Percentiles rank a stretch among this genome's conserved stretches.
Evolutionary conservation across 352 stramenopile genomes (phyloP).

Genomic region (Pilasporangium apinafurcum): DNA sequence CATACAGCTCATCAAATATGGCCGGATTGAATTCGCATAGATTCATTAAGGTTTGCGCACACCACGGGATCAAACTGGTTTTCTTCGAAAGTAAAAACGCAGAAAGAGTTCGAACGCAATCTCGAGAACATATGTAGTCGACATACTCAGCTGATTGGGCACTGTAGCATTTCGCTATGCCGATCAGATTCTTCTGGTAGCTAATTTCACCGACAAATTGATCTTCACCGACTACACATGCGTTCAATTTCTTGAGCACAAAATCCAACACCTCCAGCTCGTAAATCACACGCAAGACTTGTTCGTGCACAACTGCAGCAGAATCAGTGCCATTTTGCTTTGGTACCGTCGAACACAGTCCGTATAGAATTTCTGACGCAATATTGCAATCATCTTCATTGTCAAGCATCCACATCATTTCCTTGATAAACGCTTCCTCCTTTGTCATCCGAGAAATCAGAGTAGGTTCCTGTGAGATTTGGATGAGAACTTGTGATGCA

Average conservation of each 20-base stretch:
- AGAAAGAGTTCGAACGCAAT: conserved; percentile 43
- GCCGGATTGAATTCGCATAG: conserved; percentile 64
- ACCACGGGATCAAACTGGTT: conserved; percentile 51
- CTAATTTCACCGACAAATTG: conserved; percentile 75
- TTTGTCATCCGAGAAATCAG: conserved; percentile 44
- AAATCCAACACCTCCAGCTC: conserved; percentile 59
- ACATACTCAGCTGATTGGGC: conserved; percentile 43
- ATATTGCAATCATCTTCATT: conserved; percentile 64
- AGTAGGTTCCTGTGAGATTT: conserved; percentile 50
- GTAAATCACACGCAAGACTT: conserved; percentile 49
- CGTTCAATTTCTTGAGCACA: conserved; percentile 64
- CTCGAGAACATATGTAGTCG: conserved; percentile 50
- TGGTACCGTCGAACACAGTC: conserved; percentile 46
- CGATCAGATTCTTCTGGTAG: conserved; percentile 69
- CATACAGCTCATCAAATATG: conserved; percentile 59
- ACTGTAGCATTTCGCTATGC: conserved; percentile 74
- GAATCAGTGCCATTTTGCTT: conserved; percentile 5
- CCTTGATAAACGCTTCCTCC: conserved; percentile 55
- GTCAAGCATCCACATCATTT: conserved; percentile 69
- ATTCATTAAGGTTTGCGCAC: conserved; percentile 72
- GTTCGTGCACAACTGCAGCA: conserved; percentile 18
- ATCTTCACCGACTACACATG: conserved; percentile 51
- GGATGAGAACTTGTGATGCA: conserved; percentile 61
- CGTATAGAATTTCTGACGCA: conserved; percentile 68
- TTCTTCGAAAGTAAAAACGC: conserved; percentile 70